Evolutionary conservation across 176 grass and related monocot species (phyloP).

Genomic region (Zoysia japonica): DNA sequence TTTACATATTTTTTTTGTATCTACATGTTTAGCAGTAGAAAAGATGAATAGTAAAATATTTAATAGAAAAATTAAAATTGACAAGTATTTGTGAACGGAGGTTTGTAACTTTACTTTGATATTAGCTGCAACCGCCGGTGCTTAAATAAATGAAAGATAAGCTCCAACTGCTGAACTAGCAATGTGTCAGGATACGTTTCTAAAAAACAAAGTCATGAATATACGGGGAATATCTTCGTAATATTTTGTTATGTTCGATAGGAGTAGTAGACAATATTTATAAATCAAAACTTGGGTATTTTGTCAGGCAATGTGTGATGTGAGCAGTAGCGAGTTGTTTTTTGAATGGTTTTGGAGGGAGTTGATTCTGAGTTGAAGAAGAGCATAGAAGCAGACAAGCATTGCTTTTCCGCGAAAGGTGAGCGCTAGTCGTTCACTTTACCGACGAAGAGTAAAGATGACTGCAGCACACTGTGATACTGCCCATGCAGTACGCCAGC

Average conservation of each 20-base stretch:
- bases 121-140: neutral
- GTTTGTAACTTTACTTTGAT: neutral
- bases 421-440: constrained; percentile 18
- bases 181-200: neutral
- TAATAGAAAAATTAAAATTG: too few relatives aligned
- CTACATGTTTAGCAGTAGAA: too few relatives aligned
- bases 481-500: too few relatives aligned
- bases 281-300: neutral
- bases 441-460: constrained; percentile 24
- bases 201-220: too few relatives aligned
- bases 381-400: constrained; percentile 24
- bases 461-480: too few relatives aligned
- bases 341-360: constrained; percentile 49
- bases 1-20: too few relatives aligned
- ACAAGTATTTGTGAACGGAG: too few relatives aligned
- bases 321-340: neutral
- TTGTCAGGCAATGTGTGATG: neutral
- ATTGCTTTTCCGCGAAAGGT: constrained; percentile 45
- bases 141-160: neutral
- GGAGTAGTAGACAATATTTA: neutral
- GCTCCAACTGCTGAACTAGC: constrained; percentile 1
- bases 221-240: too few relatives aligned
- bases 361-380: neutral
- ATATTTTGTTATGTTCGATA: neutral
- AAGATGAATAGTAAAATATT: too few relatives aligned